Conservation (phyloP, 352 stramenopile genomes). For the Albugo laibachii region DNA sequence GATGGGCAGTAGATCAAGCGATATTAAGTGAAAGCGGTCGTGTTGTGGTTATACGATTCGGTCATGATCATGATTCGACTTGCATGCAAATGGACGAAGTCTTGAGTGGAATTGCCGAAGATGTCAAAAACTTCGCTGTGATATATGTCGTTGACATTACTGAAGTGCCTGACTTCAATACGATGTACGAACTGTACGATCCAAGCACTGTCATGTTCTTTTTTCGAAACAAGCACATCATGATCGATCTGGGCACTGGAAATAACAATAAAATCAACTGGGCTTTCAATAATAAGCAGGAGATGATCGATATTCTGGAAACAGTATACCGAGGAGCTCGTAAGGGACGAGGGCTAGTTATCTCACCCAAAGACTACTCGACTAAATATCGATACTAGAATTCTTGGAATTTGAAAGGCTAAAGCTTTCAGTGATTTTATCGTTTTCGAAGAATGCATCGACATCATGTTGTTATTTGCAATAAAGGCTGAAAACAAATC, state of each 20-base stretch:
- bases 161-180: constrained; percentile 97
- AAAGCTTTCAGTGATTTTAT: no score
- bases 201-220: constrained; percentile 99
- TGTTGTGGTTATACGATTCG: constrained; percentile 98
- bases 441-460: no score
- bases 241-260: constrained; percentile 98
- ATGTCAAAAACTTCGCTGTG: constrained; percentile 98
- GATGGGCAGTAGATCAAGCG: constrained; percentile 97
- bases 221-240: constrained; percentile 99
- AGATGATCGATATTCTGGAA: constrained; percentile 99
- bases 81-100: constrained; percentile 99
- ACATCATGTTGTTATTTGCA: constrained; percentile 14
- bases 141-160: constrained; percentile 93
- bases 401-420: neutral
- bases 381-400: constrained; percentile 95
- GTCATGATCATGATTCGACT: constrained; percentile 92
- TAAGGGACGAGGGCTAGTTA: constrained; percentile 94
- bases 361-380: constrained; percentile 98
- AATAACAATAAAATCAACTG: constrained; percentile 99
- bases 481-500: constrained; percentile 88
- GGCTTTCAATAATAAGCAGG: constrained; percentile 92
- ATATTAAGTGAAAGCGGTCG: constrained; percentile 96
- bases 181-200: constrained; percentile 99
- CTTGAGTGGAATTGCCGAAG: constrained; percentile 89
- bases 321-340: constrained; percentile 94